Evolutionary conservation across 345 rosid species (phyloP).

Genomic region (Eucalyptus dawsonii): DNA sequence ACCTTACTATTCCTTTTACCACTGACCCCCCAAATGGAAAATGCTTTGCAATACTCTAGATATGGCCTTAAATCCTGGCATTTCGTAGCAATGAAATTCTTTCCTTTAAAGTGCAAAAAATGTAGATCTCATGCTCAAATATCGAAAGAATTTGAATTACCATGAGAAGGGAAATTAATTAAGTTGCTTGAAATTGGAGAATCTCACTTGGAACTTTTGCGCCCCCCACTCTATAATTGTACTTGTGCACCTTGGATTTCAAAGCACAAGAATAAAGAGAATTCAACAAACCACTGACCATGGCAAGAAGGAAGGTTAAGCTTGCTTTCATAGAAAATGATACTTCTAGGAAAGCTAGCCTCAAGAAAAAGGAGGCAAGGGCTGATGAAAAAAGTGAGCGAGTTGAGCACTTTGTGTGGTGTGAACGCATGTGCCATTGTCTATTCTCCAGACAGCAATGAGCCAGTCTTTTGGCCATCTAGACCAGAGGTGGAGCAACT

Average conservation of each 20-base stretch:
- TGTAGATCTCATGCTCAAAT: background rate
- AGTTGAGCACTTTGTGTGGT: slow-evolving; percentile 24
- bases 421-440: slow-evolving; percentile 13
- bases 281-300: background rate
- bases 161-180: background rate
- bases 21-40: background rate
- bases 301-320: slow-evolving; percentile 39
- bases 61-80: background rate
- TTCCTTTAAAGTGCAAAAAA: background rate
- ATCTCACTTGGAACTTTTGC: background rate
- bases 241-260: background rate
- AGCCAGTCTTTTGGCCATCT: slow-evolving; percentile 29
- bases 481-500: background rate
- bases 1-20: background rate
- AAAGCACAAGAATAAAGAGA: background rate
- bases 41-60: background rate
- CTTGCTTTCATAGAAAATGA: slow-evolving; percentile 24
- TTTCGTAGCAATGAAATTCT: background rate
- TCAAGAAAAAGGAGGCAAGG: slow-evolving; percentile 32
- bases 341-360: slow-evolving; percentile 24
- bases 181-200: background rate
- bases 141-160: background rate
- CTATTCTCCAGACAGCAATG: slow-evolving; percentile 16
- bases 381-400: slow-evolving; percentile 32
- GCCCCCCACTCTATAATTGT: background rate